Base-by-base conservation (phyloP, 352 stramenopile genomes). In the Phytophthora sansomeana region DNA sequence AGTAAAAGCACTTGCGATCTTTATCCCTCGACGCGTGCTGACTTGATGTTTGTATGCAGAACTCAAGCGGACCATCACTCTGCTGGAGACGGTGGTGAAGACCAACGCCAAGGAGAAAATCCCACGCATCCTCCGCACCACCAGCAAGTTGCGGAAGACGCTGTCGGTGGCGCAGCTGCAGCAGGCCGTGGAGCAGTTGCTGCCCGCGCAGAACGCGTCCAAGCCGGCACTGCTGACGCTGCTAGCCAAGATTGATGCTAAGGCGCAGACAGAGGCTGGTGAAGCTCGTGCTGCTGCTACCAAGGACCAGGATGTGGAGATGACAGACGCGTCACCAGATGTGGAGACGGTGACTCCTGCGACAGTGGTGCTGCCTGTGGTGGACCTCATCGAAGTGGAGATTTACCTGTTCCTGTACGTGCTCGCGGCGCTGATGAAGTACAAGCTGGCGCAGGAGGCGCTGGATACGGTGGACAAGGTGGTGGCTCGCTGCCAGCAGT, bases 91-190 rank as follows among this genome's bases (percentile, higher is more conserved):
- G 29, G 79, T 91, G 26, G 84, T 92, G n/a, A 91, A 90, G 58
- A 91, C 83, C 7, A 94, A 93, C 54, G 81, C 86, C 26, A 95
- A 93, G 70, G 88, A 96, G 51, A 94, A 95, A 63, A 81, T 95
- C 48, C 67, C 85, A 42, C 89, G 90, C 30, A 78, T 95, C 33
- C 70, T 96, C 29, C 85, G 86, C 58, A 87, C 83, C 64, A 95
- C 81, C 29, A 92, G 81, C 48, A 91, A 88, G 62, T 43, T 97
- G 56, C 90, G 90, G 64, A 92, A 91, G 71, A 86, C 81, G 30
- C 57, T 95, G 41, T 90, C 80, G 28, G 74, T 84, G 24, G 58
- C 69, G 39, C 83, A 92, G 64, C 66, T 97, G 48, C 63, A 71
- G 38, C 67, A 78, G 21, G 86, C 85, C 10, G 75, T 94, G 61